Percentiles rank a stretch among this genome's conserved stretches.
phyloP scores from a whole-genome alignment of 768 basidiomycete species.

The Steccherinum ochraceum region DNA sequence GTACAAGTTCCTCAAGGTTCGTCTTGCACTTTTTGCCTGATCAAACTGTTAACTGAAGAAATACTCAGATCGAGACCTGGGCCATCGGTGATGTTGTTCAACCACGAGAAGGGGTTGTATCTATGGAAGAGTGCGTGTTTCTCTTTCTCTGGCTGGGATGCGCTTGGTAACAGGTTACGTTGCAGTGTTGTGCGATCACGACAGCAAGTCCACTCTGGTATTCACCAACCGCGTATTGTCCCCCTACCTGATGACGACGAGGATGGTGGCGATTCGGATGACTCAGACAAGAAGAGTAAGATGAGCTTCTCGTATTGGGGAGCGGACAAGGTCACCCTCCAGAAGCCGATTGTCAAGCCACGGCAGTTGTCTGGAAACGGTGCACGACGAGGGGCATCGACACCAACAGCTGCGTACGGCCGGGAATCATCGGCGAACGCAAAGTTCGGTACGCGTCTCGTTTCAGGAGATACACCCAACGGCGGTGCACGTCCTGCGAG shows the following conservation, averaged over 20 bases:
- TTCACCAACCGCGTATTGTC: constrained; percentile 54
- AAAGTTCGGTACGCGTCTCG: constrained; percentile 83
- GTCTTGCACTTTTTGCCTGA: constrained; percentile 13
- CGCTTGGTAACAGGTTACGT: neutral
- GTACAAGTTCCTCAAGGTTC: constrained; percentile 88
- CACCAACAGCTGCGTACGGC: constrained; percentile 45
- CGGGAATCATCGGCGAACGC: constrained; percentile 86
- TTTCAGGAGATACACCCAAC: constrained; percentile 50
- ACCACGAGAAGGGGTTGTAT: constrained; percentile 73
- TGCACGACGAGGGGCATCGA: constrained; percentile 29
- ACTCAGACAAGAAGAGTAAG: constrained; percentile 85
- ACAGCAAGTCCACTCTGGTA: constrained; percentile 47
- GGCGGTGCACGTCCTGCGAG: constrained; percentile 50
- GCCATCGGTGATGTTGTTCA: constrained; percentile 71
- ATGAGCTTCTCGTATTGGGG: constrained; percentile 96
- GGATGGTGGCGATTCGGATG: constrained; percentile 60
- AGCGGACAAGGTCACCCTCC: constrained; percentile 84
- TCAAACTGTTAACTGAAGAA: neutral
- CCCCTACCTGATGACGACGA: constrained; percentile 65
- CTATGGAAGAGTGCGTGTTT: constrained; percentile 80
- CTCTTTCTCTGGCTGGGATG: neutral
- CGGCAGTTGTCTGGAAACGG: constrained; percentile 24
- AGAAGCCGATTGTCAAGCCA: constrained; percentile 63
- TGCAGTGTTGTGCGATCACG: constrained; percentile 67
- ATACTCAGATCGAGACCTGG: constrained; percentile 79